Evolutionary conservation across 176 grass and related monocot species (phyloP).

Genomic region (Avena eriantha): DNA sequence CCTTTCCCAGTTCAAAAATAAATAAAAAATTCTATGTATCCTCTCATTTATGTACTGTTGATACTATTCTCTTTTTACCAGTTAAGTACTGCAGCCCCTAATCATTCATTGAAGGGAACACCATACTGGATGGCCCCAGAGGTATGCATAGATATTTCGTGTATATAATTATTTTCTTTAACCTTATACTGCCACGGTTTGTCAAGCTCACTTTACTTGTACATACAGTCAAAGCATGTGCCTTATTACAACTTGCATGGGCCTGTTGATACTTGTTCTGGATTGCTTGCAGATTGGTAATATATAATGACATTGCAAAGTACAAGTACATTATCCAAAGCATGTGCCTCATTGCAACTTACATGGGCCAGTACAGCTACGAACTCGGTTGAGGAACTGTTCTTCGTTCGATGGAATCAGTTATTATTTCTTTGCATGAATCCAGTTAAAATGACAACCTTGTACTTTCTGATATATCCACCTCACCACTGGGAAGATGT

Average conservation of each 20-base stretch:
- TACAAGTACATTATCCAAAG: constrained; percentile 1
- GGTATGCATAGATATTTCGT: constrained; percentile 49
- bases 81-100: constrained; percentile 74
- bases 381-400: constrained; percentile 27
- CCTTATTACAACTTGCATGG: not conserved
- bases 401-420: constrained; percentile 7
- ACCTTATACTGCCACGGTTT: not conserved
- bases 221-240: not conserved
- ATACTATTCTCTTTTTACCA: constrained; percentile 49
- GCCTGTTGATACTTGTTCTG: not conserved
- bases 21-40: constrained; percentile 11
- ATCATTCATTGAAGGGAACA: constrained; percentile 91
- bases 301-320: constrained; percentile 42
- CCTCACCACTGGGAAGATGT: constrained; percentile 12
- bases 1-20: not conserved
- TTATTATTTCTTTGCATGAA: not conserved
- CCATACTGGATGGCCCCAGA: constrained; percentile 99
- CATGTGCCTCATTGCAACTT: not conserved
- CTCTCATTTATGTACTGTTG: constrained; percentile 29
- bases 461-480: not conserved
- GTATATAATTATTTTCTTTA: constrained; percentile 19
- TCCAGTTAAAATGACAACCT: not conserved
- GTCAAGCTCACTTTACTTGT: not conserved
- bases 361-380: constrained; percentile 11
- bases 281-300: not conserved